phyloP scores from a whole-genome alignment of 2,329 filamentous ascomycete genomes.

The Huntiella omanensis region DNA sequence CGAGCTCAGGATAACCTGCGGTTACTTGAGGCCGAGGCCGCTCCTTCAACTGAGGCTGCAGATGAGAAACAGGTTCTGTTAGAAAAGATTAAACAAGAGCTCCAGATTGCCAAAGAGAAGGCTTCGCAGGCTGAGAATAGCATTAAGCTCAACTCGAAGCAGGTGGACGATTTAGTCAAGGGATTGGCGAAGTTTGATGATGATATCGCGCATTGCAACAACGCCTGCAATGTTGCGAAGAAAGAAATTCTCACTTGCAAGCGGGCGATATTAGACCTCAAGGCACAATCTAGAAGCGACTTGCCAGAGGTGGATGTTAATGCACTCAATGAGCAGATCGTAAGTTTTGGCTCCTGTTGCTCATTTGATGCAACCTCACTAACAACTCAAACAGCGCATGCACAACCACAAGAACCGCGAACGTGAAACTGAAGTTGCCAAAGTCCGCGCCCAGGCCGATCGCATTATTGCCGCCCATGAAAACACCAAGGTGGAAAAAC shows the following conservation, averaged over 20 bases:
- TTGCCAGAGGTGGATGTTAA: constrained; percentile 49
- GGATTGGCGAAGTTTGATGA: constrained; percentile 11
- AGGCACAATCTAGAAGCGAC: constrained; percentile 38
- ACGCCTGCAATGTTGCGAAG: constrained; percentile 9
- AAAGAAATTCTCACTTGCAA: constrained; percentile 8
- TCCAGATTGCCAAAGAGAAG: not conserved
- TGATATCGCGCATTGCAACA: constrained; percentile 17
- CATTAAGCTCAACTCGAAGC: not conserved
- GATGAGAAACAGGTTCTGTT: constrained; percentile 10
- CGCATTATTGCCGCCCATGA: constrained; percentile 18
- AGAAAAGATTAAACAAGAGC: not conserved
- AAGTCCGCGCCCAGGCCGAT: constrained; percentile 24
- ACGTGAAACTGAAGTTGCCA: constrained; percentile 26
- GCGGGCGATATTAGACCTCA: constrained; percentile 23
- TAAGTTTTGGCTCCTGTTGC: constrained; percentile 22
- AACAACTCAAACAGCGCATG: constrained; percentile 15
- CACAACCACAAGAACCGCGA: constrained; percentile 33
- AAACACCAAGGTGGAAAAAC: constrained; percentile 4
- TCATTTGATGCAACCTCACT: not conserved
- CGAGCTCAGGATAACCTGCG: constrained; percentile 16
- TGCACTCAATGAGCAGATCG: constrained; percentile 55
- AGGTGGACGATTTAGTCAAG: not conserved
- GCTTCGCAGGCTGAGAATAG: constrained; percentile 1
- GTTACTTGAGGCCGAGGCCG: constrained; percentile 6
- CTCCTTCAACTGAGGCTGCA: constrained; percentile 6